These are phyloP conservation scores for Dillenia turbinata DNA, from an alignment of 164 flowering plant genomes.

Conservation along the genomic window DNA sequence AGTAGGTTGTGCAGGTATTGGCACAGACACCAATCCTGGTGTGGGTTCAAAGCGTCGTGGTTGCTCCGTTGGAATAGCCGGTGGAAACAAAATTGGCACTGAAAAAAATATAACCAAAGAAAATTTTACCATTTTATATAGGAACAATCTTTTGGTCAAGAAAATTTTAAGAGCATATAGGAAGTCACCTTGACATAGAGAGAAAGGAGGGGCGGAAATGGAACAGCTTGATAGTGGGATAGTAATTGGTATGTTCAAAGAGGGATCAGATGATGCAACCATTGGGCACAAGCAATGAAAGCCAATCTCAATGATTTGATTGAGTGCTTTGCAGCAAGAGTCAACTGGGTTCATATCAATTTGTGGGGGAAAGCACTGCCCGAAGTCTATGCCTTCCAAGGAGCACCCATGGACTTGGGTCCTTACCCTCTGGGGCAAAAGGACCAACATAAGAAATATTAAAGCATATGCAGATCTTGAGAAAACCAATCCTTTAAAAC, in stretches of 20 bases:
- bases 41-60: not conserved
- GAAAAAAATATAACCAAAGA: not conserved
- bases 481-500: slow-evolving; percentile 1
- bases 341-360: slow-evolving; percentile 8
- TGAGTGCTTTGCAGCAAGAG: slow-evolving; percentile 16
- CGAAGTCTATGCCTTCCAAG: slow-evolving; percentile 9
- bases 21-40: too few species aligned
- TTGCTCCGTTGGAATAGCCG: not conserved
- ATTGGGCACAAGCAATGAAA: slow-evolving; percentile 16
- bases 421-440: not conserved
- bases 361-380: slow-evolving; percentile 13
- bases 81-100: not conserved
- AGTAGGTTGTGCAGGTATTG: too few species aligned
- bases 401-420: slow-evolving; percentile 16
- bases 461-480: not conserved
- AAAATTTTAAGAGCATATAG: not conserved
- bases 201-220: slow-evolving; percentile 12
- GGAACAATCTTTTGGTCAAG: not conserved
- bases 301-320: slow-evolving; percentile 11
- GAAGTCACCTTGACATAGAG: slow-evolving; percentile 13
- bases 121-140: not conserved
- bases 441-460: not conserved
- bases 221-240: slow-evolving; percentile 11
- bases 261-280: slow-evolving; percentile 4
- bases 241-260: slow-evolving; percentile 3